Conservation (phyloP, 495 filamentous ascomycete genomes). For the Poronia punctata region DNA sequence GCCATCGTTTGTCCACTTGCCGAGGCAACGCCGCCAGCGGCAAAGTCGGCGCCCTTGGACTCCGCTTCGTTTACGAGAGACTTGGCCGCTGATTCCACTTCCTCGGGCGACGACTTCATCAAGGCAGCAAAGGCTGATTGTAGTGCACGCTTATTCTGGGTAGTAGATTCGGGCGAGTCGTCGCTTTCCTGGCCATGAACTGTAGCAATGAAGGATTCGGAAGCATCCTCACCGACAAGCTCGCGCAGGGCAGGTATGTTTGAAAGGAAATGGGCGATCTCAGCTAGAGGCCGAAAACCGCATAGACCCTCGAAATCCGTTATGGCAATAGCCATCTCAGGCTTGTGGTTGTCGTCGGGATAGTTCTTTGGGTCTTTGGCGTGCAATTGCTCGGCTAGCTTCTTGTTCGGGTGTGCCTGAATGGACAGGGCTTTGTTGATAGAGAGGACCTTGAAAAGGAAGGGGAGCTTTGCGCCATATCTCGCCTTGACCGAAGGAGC, state of each 20-base stretch:
- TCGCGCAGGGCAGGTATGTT: slow-evolving; percentile 64
- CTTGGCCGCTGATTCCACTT: slow-evolving; percentile 55
- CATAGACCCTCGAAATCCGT: slow-evolving; percentile 94
- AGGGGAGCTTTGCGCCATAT: slow-evolving; percentile 78
- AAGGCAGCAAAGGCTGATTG: slow-evolving; percentile 65
- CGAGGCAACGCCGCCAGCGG: slow-evolving; percentile 52
- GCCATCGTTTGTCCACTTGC: slow-evolving; percentile 63
- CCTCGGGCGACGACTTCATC: slow-evolving; percentile 66
- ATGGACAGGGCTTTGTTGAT: slow-evolving; percentile 93
- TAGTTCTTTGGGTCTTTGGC: slow-evolving; percentile 86
- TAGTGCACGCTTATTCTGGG: slow-evolving; percentile 73
- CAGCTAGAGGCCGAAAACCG: slow-evolving; percentile 80
- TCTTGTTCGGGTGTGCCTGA: slow-evolving; percentile 97
- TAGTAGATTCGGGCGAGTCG: slow-evolving; percentile 41
- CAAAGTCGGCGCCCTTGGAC: slow-evolving; percentile 53
- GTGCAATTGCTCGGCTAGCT: slow-evolving; percentile 85
- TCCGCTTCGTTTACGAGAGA: slow-evolving; percentile 67
- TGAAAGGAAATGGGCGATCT: slow-evolving; percentile 81
- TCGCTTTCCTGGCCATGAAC: slow-evolving; percentile 56
- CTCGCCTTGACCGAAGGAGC: slow-evolving; percentile 59
- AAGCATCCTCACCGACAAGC: slow-evolving; percentile 65
- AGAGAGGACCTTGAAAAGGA: slow-evolving; percentile 95
- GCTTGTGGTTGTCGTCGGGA: slow-evolving; percentile 98
- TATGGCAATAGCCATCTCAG: slow-evolving; percentile 97
- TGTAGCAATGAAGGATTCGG: slow-evolving; percentile 59